Base-by-base conservation (phyloP, 2,329 filamentous ascomycete genomes). In the Penicillium sp. region DNA sequence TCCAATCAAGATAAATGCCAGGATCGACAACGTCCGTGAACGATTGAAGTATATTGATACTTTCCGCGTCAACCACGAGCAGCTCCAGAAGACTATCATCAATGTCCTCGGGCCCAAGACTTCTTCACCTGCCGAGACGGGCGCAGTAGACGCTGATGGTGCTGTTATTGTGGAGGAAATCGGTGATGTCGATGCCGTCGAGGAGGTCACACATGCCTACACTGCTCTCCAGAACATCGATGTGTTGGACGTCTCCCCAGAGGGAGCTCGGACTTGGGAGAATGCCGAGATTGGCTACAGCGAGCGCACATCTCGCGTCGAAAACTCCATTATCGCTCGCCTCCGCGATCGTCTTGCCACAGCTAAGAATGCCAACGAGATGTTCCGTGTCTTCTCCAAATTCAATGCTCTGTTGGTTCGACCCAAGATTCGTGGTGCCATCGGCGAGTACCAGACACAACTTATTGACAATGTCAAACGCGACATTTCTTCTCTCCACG, bases 301-400 rank as follows among this genome's bases (percentile, higher is more conserved):
- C 64, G 95, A 99, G 73, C 89, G 95, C 37, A 99, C 95, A 9
- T 93, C 94, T 18, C 86, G 94, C 57, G 94, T 99, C 4, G 94
- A 99, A 73, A 99, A 99, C 75, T 97, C 94, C 3, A 99, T 99
- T 74, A 99, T 99, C 72, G 92, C 94, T 31, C 85, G 92, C 51
- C 81, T 99, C 29, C 85, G 94, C 67, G 94, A 99, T 75, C 89
- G 94, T 55, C 82, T 99, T 53, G 94, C 92, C 14, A 96, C 92
- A 6, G 93, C 94, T 12, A 97, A 96, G 81, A 96, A 92, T 59
- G 94, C 94, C 40, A 97, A 96, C 70, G 95, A 99, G 76, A 99
- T 99, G 94, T 99, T 99, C 74, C 89, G 95, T 52, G 94, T 99
- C 58, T 99, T 99, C 73, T 97, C 94, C 51, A 97, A 97, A 72